Evolutionary conservation across 768 basidiomycete genomes (phyloP).

Genomic region (Lactarius sanguifluus): DNA sequence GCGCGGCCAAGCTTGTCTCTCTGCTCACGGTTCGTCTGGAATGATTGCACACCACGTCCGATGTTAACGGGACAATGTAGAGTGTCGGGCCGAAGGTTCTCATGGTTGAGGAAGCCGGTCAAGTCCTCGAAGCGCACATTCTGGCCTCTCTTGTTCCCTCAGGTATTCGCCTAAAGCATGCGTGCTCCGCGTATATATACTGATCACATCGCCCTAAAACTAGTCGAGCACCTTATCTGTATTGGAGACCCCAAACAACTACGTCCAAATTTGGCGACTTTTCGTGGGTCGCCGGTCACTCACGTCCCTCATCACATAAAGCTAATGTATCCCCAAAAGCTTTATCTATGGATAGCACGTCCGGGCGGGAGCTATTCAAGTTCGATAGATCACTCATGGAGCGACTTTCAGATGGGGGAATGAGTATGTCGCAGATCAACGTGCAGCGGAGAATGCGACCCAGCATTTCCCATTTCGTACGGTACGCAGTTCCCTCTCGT

Average conservation of each 20-base stretch:
- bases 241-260: constrained; percentile 81
- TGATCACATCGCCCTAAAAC: neutral
- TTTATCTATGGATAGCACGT: constrained; percentile 65
- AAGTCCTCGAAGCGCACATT: constrained; percentile 78
- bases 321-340: constrained; percentile 40
- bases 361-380: constrained; percentile 54
- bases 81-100: constrained; percentile 59
- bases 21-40: constrained; percentile 51
- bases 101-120: constrained; percentile 79
- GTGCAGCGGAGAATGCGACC: constrained; percentile 79
- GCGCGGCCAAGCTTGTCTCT: constrained; percentile 64
- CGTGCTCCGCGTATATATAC: neutral
- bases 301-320: neutral
- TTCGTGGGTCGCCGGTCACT: constrained; percentile 40
- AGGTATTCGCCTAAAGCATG: constrained; percentile 10
- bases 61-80: constrained; percentile 37
- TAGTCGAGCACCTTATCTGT: constrained; percentile 67
- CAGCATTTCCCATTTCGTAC: constrained; percentile 57
- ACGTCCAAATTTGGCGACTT: constrained; percentile 67
- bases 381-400: constrained; percentile 76
- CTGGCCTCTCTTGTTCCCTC: constrained; percentile 58
- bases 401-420: constrained; percentile 53
- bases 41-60: neutral
- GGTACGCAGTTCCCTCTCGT: constrained; percentile 38
- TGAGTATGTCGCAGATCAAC: constrained; percentile 68